Conservation (phyloP, 257 asterid species). For the Echites panduratus region DNA sequence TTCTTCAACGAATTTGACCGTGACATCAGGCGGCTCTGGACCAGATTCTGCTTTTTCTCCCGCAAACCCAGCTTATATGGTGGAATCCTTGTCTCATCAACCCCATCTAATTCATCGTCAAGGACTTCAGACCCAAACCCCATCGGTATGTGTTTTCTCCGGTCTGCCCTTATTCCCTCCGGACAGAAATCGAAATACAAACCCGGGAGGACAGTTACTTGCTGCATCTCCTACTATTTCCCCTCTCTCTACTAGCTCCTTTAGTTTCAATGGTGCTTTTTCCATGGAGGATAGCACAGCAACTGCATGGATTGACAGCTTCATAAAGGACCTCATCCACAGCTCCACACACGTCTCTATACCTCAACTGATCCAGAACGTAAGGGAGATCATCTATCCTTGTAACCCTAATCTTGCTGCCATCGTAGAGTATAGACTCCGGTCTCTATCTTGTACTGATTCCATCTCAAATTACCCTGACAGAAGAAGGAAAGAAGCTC, state of each 20-base stretch:
- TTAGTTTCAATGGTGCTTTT: conserved; percentile 1
- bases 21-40: conserved; percentile 48
- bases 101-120: conserved; percentile 17
- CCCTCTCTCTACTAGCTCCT: neutral
- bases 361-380: conserved; percentile 87
- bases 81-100: conserved; percentile 29
- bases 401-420: conserved; percentile 87
- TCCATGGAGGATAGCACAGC: conserved; percentile 52
- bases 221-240: neutral
- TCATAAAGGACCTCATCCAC: conserved; percentile 82
- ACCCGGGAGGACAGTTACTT: conserved; percentile 18
- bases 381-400: conserved; percentile 81
- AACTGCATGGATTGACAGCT: conserved; percentile 80
- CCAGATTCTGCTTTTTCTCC: conserved; percentile 28
- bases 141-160: conserved; percentile 76
- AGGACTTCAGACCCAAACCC: conserved; percentile 20
- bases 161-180: conserved; percentile 94
- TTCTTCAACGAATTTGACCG: conserved; percentile 36
- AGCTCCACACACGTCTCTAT: conserved; percentile 63
- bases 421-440: conserved; percentile 69
- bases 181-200: conserved; percentile 30
- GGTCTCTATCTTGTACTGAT: conserved; percentile 43
- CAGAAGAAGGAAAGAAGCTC: conserved; percentile 24
- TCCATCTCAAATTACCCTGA: neutral
- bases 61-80: conserved; percentile 19